These are phyloP conservation scores for Candida yuanshanica DNA, from an alignment of 805 yeast genomes.

Conservation along the genomic window DNA sequence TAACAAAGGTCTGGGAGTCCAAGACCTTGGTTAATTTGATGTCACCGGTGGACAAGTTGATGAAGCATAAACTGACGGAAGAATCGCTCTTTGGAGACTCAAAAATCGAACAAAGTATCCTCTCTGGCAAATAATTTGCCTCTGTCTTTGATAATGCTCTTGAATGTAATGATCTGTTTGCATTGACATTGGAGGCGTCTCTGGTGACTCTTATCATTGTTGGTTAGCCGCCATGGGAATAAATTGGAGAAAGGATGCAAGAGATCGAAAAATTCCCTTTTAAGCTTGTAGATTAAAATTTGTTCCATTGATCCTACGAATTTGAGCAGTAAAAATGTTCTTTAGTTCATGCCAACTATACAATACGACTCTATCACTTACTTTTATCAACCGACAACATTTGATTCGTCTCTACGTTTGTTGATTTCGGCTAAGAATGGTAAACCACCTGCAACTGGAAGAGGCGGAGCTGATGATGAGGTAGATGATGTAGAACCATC, in stretches of 20 bases:
- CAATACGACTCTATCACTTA: neutral
- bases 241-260: neutral
- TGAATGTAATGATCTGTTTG: constrained; percentile 1
- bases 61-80: constrained; percentile 36
- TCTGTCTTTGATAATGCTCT: constrained; percentile 5
- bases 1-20: constrained; percentile 41
- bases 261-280: neutral
- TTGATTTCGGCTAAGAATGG: constrained; percentile 49
- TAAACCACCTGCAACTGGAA: constrained; percentile 31
- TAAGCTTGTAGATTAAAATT: neutral
- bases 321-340: neutral
- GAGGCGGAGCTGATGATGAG: constrained; percentile 25
- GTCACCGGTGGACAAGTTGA: constrained; percentile 33
- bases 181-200: neutral
- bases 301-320: no score
- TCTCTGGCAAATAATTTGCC: constrained; percentile 12
- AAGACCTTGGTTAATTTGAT: constrained; percentile 31
- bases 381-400: constrained; percentile 34
- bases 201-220: neutral
- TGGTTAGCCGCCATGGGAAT: neutral
- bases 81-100: constrained; percentile 23
- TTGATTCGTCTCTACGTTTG: constrained; percentile 40
- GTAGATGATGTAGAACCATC: constrained; percentile 26
- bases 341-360: neutral
- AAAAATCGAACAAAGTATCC: constrained; percentile 24